Percentiles rank a stretch among this genome's conserved stretches.
Conservation (phyloP, 768 basidiomycete species). For the Panaeolus papilionaceus region DNA sequence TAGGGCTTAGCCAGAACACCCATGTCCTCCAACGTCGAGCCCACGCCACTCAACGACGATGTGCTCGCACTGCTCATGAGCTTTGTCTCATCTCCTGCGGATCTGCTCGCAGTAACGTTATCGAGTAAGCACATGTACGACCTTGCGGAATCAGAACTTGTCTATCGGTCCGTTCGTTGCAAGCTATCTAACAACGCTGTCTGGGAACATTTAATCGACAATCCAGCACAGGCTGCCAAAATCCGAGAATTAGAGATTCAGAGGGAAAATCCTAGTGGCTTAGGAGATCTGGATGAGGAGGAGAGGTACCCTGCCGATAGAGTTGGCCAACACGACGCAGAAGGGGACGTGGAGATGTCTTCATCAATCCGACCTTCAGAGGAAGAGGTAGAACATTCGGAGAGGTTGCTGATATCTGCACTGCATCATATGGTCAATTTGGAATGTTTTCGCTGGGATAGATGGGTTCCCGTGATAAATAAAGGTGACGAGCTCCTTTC, state of each 20-base stretch:
- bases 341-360: neutral
- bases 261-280: slow-evolving; percentile 15
- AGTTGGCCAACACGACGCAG: neutral
- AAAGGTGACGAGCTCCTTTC: slow-evolving; percentile 24
- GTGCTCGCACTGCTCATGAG: slow-evolving; percentile 19
- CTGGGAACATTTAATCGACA: slow-evolving; percentile 27
- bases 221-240: slow-evolving; percentile 22
- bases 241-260: slow-evolving; percentile 26
- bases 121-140: slow-evolving; percentile 22
- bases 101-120: slow-evolving; percentile 21
- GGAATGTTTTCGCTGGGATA: slow-evolving; percentile 28
- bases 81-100: slow-evolving; percentile 22
- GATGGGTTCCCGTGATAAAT: slow-evolving; percentile 25
- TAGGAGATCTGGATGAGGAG: slow-evolving; percentile 12
- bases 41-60: slow-evolving; percentile 19
- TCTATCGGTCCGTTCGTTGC: slow-evolving; percentile 26
- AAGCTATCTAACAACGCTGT: slow-evolving; percentile 24
- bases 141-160: slow-evolving; percentile 20
- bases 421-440: slow-evolving; percentile 24
- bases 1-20: neutral
- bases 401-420: slow-evolving; percentile 24
- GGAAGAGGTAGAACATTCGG: slow-evolving; percentile 17
- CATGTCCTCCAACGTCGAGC: slow-evolving; percentile 1
- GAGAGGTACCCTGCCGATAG: slow-evolving; percentile 2
- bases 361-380: neutral